Evolutionary conservation across 2,329 filamentous ascomycete species (phyloP).

Genomic region (Aspergillus piperis): DNA sequence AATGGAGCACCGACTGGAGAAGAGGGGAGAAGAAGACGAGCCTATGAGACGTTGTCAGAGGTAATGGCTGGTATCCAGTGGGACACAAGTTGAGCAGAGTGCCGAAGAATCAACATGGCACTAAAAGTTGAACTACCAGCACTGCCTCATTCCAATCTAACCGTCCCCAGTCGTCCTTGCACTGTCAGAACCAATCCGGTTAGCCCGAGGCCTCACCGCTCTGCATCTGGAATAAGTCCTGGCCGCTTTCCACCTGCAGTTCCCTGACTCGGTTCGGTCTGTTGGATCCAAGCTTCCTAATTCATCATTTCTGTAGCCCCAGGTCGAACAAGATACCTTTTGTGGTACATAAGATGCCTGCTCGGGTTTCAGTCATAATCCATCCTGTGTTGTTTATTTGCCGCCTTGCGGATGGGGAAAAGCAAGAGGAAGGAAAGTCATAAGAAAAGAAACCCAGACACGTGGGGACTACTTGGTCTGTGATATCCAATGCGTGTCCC

Average conservation of each 20-base stretch:
- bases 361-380: background rate
- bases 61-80: background rate
- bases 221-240: constrained; percentile 13
- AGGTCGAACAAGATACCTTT: background rate
- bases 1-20: background rate
- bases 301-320: background rate
- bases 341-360: background rate
- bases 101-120: constrained; percentile 8
- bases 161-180: constrained; percentile 16
- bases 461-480: background rate
- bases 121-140: constrained; percentile 15
- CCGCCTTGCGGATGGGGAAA: background rate
- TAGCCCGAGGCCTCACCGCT: constrained; percentile 24
- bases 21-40: background rate
- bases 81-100: constrained; percentile 5
- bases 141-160: constrained; percentile 26
- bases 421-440: background rate
- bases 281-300: constrained; percentile 1
- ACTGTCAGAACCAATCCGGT: constrained; percentile 18
- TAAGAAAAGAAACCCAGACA: background rate
- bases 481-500: background rate
- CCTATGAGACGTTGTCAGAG: background rate
- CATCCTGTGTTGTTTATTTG: background rate
- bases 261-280: background rate
- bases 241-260: background rate